phyloP scores from a whole-genome alignment of 139 green algal genomes.

The Micromonas commoda region DNA sequence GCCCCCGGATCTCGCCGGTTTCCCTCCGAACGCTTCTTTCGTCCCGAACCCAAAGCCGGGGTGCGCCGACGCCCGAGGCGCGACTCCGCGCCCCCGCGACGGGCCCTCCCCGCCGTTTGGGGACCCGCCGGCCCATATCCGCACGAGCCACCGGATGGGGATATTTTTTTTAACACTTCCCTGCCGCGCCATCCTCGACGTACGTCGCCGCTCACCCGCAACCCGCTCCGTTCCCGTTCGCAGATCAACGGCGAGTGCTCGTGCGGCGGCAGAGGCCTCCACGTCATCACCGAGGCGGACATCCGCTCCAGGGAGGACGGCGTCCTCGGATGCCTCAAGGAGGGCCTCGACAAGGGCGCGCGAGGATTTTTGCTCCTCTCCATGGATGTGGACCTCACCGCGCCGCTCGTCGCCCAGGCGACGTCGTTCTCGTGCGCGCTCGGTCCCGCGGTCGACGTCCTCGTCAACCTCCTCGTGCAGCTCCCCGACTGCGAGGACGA shows the following conservation, averaged over 20 bases:
- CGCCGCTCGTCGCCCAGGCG: slow-evolving; percentile 6
- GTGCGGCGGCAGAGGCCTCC: background rate
- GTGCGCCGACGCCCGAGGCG: no score
- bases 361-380: background rate
- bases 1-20: no score
- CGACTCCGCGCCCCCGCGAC: no score
- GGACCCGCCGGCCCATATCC: no score
- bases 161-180: no score
- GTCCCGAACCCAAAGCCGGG: no score
- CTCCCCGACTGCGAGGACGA: slow-evolving; percentile 6
- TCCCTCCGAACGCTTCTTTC: no score
- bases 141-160: no score
- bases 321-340: background rate
- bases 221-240: no score
- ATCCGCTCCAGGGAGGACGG: background rate
- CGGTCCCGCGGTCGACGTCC: slow-evolving; percentile 4
- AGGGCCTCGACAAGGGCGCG: background rate
- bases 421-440: slow-evolving; percentile 16
- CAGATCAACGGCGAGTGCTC: background rate
- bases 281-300: background rate
- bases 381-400: background rate
- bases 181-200: no score
- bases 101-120: no score
- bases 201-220: no score
- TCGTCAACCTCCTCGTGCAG: background rate